Evolutionary conservation across 306 rosid species (phyloP).

Genomic region (Gastrolobium villosum): DNA sequence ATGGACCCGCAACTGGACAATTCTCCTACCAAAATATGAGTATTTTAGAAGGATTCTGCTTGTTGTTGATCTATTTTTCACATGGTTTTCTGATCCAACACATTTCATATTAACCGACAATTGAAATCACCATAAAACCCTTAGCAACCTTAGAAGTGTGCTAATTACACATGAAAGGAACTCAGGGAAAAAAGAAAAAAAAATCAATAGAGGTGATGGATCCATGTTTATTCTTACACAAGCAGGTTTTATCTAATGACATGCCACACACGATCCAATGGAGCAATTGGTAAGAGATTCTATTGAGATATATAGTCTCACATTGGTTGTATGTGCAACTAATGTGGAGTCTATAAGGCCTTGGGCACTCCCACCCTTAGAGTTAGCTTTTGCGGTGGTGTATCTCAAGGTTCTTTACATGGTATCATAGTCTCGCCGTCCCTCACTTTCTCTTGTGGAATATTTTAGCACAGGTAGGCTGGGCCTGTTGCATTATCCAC

Average conservation of each 20-base stretch:
- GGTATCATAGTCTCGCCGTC: too few relatives aligned
- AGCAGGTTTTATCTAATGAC: conserved; percentile 36
- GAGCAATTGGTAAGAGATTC: too few relatives aligned
- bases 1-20: conserved; percentile 48
- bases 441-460: too few relatives aligned
- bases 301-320: too few relatives aligned
- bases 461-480: too few relatives aligned
- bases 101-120: conserved; percentile 46
- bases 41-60: conserved; percentile 66
- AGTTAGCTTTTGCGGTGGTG: too few relatives aligned
- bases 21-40: conserved; percentile 48
- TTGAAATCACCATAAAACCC: conserved; percentile 54
- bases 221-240: conserved; percentile 40
- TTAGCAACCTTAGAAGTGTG: conserved; percentile 14
- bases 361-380: too few relatives aligned
- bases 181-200: conserved; percentile 12
- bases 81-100: conserved; percentile 72
- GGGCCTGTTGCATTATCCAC: too few relatives aligned
- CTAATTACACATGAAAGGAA: conserved; percentile 25
- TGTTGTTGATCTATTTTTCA: conserved; percentile 59
- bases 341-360: too few relatives aligned
- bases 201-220: conserved; percentile 42
- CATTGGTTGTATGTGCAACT: too few relatives aligned
- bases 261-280: too few relatives aligned
- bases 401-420: too few relatives aligned